Evolutionary conservation across 2,329 filamentous ascomycete genomes (phyloP).

Genomic region (Apiospora phragmitis): DNA sequence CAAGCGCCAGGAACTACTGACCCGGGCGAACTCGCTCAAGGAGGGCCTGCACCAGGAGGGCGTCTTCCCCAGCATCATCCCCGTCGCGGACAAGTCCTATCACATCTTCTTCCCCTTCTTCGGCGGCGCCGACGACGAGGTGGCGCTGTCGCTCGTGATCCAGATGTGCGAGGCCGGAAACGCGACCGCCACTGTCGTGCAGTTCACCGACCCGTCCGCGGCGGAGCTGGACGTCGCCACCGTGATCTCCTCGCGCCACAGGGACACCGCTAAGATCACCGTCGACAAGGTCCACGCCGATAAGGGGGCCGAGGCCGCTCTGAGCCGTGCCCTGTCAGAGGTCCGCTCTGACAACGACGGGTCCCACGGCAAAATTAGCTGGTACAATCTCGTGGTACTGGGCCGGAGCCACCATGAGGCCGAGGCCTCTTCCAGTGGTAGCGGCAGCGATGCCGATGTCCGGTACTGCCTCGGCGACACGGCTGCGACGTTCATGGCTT

Average conservation of each 20-base stretch:
- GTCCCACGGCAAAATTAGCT: background rate
- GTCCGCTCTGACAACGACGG: background rate
- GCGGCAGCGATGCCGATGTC: background rate
- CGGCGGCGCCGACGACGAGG: conserved; percentile 80
- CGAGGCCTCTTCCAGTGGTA: background rate
- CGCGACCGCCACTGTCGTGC: conserved; percentile 75
- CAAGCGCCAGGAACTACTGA: conserved; percentile 21
- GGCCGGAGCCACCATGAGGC: background rate
- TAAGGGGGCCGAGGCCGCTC: background rate
- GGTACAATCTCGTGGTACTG: background rate
- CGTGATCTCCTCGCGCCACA: conserved; percentile 19
- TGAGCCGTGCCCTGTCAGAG: background rate
- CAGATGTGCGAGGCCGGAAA: conserved; percentile 79
- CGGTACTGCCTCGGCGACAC: conserved; percentile 46
- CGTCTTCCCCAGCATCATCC: conserved; percentile 51
- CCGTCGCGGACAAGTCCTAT: conserved; percentile 71
- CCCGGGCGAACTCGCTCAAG: background rate
- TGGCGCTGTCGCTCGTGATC: conserved; percentile 77
- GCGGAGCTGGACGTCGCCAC: conserved; percentile 14
- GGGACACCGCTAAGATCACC: conserved; percentile 45
- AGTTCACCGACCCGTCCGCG: conserved; percentile 42
- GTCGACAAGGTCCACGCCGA: background rate
- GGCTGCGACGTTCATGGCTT: conserved; percentile 61
- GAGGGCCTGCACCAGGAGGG: conserved; percentile 27
- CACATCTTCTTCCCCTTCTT: conserved; percentile 74